Conservation (phyloP, 2,329 filamentous ascomycete species). For the Cryphonectria nitschkei region DNA sequence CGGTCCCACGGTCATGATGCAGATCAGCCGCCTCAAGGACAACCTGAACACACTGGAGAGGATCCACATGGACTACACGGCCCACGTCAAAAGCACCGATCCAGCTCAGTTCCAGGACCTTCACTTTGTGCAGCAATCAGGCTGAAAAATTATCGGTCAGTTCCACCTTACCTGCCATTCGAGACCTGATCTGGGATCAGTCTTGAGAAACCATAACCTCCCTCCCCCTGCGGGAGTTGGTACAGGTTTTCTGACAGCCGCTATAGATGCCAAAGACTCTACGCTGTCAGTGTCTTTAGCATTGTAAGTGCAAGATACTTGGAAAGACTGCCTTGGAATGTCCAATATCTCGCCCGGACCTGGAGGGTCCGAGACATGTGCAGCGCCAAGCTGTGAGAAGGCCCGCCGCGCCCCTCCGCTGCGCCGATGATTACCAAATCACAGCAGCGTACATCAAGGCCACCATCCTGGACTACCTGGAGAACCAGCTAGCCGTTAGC, state of each 20-base stretch:
- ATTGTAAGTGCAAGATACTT: conserved; percentile 22
- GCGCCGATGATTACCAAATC: conserved; percentile 9
- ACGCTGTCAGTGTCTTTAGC: neutral
- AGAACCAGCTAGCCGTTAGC: neutral
- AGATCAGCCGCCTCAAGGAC: conserved; percentile 55
- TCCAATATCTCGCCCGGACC: neutral
- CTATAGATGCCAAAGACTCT: neutral
- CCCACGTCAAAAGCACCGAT: conserved; percentile 38
- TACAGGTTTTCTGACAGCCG: conserved; percentile 3
- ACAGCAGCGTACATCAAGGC: neutral
- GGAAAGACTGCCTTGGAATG: conserved; percentile 1
- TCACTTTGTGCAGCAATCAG: conserved; percentile 42
- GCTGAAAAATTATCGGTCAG: conserved; percentile 41
- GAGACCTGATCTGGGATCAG: neutral
- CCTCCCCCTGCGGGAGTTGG: no score
- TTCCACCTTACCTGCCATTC: neutral
- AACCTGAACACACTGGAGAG: conserved; percentile 57
- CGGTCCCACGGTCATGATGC: conserved; percentile 56
- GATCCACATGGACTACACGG: conserved; percentile 47
- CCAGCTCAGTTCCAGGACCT: conserved; percentile 39
- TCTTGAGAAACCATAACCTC: no score
- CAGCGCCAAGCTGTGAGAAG: conserved; percentile 18
- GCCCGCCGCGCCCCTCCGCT: neutral
- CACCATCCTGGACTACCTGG: neutral
- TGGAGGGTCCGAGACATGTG: conserved; percentile 10